Base-by-base conservation (phyloP, 192 early-diverging fungal species). In the Gaertneriomyces semiglobifer region DNA sequence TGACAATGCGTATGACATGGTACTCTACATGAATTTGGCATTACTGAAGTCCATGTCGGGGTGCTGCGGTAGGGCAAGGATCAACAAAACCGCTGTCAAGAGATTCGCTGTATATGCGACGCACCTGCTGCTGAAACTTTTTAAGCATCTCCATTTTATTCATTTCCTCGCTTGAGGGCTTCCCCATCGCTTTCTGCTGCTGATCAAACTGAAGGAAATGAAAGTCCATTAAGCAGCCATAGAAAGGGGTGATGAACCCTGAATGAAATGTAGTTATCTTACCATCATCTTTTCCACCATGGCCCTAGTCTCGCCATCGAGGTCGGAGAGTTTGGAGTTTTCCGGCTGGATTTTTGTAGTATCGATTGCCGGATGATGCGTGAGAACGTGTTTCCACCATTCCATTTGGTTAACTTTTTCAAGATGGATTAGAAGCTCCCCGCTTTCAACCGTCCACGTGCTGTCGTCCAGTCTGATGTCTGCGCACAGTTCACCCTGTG, bases 241-340 rank as follows among this genome's bases (percentile, higher is more conserved):
- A n/a, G 45, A 61, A 60, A 19, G 58, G 43, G 39, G 42, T 44
- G 55, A 56, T 52, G 45, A 62, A 9, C 38, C 33, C 8, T 4
- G 8, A 11, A 33, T 12, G 55, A 5, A 12, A 10, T 10, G 68
- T 62, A 16, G 19, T 16, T 12, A 68, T 51, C 39, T 1, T 63
- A 92, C 92, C 92, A 95, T 93, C 93, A 95, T 95, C 72, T 95
- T 95, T 65, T 95, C 93, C 40, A 95, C 91, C 93, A 95, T 95
- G 41, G 81, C 81, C 14, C 93, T 68, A 2, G 93, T 95, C 60
- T 95, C 93, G 39, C 91, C 91, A 69, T 95, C 93, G 62, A 95
- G 66, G 69, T 95, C 93, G 33, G 75, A 65, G 53, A 95, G 73
- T 54, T 92, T 90, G 0, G 90, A 92, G 73, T 95, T 95, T 71